Evolutionary conservation across 495 filamentous ascomycete genomes (phyloP), one percentile per base, ranked within the genome.

Genomic region (Daldinia childiae): DNA sequence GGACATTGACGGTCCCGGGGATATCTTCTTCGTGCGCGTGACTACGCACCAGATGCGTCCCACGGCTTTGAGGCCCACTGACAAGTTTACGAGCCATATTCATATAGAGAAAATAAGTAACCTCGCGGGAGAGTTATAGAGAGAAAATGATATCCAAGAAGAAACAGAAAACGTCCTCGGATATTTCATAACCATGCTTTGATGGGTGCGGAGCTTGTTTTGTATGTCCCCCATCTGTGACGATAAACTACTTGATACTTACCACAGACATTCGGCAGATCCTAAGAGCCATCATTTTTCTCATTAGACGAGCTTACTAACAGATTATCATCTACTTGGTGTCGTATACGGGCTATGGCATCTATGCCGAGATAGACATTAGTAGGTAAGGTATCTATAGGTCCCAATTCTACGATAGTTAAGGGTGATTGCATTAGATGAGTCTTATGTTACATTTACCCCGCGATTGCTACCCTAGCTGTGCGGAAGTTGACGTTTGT

Each of bases 1-100:
- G 75, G 24, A 89, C 78, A 68, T 88, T 85, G 43, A 88, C 86
- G 0, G 87, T 89, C 5, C 87, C 87, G 0, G 87, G 86, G 24
- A 88, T 80, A 45, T 85, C 82, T 68, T 81, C 86, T 76, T 88
- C 87, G 58, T 86, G 87, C 7, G 86, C 87, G 74, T 88, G 87
- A 65, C 85, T 88, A 21, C 71, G 61, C 32, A 69, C 71, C 12
- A 73, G 29, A 60, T 69, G 71, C 41, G 48, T 51, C 43, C 39
- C 55, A 26, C 43, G 71, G 15, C 21, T 51, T n/a, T 45, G 50
- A 50, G 32, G 8, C n/a, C 2, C 38, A 9, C 12, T n/a, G 0
- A 24, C n/a, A 19, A 71, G 7, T 29, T 34, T 71, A 19, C 43
- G 38, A 27, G 58, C 58, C 62, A 62, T 71, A 30, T 43, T 17